A percentile compares a stretch with the other conserved stretches of the same genome.
These are phyloP conservation scores for Trichocomaceae sp. DNA, from an alignment of 2,329 filamentous ascomycete species.

Conservation along the genomic window DNA sequence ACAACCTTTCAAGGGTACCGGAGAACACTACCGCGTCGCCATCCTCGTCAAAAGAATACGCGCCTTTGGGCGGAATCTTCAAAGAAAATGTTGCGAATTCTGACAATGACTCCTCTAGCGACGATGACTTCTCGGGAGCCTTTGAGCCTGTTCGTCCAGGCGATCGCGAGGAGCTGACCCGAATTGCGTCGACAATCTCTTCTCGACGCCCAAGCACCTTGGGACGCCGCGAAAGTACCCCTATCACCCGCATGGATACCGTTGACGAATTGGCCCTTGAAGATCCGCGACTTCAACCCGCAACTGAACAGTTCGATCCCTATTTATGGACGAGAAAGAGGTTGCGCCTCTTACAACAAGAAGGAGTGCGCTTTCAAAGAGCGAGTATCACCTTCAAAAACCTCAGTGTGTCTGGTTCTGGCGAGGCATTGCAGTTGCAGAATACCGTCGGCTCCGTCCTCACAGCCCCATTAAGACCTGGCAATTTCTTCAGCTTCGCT, in stretches of 20 bases:
- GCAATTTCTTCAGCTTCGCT: conserved; percentile 45
- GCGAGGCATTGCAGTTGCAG: conserved; percentile 61
- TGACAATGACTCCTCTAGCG: not conserved
- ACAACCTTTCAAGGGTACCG: not conserved
- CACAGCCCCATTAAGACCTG: conserved; percentile 51
- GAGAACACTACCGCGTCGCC: not conserved
- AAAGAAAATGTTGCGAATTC: not conserved
- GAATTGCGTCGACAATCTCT: conserved; percentile 9
- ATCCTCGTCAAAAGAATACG: not conserved
- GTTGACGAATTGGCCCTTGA: conserved; percentile 27
- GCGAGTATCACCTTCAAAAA: conserved; percentile 60
- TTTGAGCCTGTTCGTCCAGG: conserved; percentile 12
- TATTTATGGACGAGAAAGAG: conserved; percentile 41
- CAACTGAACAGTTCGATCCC: conserved; percentile 37
- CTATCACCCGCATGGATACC: conserved; percentile 15
- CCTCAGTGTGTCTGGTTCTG: conserved; percentile 61
- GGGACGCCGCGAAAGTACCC: conserved; percentile 6
- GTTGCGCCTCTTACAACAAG: conserved; percentile 24
- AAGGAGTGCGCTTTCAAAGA: conserved; percentile 26
- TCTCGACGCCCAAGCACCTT: conserved; percentile 10
- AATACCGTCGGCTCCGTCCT: conserved; percentile 58
- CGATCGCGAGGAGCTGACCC: conserved; percentile 10
- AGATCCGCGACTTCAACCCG: conserved; percentile 37
- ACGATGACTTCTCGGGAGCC: conserved; percentile 2
- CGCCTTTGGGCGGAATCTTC: not conserved